Evolutionary conservation across 495 filamentous ascomycete genomes (phyloP).

Genomic region (Neohortaea acidophila): DNA sequence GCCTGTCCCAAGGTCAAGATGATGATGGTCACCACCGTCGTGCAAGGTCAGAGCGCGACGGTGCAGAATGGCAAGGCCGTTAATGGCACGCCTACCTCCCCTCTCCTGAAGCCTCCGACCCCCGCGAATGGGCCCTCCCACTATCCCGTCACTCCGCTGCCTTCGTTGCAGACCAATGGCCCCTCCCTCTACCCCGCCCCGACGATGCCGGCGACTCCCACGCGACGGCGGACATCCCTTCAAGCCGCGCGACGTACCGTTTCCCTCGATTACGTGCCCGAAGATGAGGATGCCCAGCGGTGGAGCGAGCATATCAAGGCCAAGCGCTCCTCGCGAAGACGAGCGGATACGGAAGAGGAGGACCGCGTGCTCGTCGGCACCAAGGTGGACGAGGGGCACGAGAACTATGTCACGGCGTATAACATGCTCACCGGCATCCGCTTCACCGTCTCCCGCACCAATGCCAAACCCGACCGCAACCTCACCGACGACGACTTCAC

Average conservation of each 20-base stretch:
- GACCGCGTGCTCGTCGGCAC: conserved; percentile 87
- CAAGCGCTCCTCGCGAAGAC: conserved; percentile 51
- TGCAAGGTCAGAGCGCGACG: too few relatives aligned
- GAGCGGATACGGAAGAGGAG: conserved; percentile 78
- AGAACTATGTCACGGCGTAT: conserved; percentile 96
- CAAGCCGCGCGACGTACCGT: conserved; percentile 19
- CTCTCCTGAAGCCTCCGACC: too few relatives aligned
- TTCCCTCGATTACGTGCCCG: conserved; percentile 64
- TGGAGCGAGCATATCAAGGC: conserved; percentile 89
- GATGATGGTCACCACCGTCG: too few relatives aligned
- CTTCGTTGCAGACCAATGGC: too few relatives aligned
- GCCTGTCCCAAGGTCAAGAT: too few relatives aligned
- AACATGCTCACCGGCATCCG: conserved; percentile 99
- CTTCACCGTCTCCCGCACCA: conserved; percentile 88
- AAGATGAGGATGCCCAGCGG: conserved; percentile 77
- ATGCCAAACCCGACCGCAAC: conserved; percentile 86
- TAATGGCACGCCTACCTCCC: too few relatives aligned
- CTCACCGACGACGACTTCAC: conserved; percentile 83
- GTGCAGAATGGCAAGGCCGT: too few relatives aligned
- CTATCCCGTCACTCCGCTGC: too few relatives aligned
- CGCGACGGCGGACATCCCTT: conserved; percentile 1
- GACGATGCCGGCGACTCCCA: too few relatives aligned
- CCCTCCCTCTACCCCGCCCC: too few relatives aligned
- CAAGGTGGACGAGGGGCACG: conserved; percentile 93
- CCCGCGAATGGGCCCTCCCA: too few relatives aligned